A percentile compares a stretch with the other conserved stretches of the same genome.
These are phyloP conservation scores for Eucalyptus albens DNA, from an alignment of 345 rosid species.

Conservation along the genomic window DNA sequence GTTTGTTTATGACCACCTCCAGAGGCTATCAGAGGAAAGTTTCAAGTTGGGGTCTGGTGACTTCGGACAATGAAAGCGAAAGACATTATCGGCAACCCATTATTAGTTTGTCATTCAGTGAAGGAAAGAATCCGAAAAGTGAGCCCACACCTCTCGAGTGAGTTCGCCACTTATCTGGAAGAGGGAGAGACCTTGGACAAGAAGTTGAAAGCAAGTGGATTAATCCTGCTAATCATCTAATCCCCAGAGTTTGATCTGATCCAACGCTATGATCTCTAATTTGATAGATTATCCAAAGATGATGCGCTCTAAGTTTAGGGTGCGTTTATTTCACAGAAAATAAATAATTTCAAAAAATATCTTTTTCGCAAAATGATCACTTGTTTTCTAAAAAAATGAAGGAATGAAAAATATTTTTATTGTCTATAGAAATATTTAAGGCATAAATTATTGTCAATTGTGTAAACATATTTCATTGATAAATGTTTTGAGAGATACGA, in stretches of 20 bases:
- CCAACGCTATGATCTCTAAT: neutral
- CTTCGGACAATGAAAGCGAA: neutral
- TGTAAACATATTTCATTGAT: neutral
- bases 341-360: too few species aligned
- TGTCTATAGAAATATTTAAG: accelerated
- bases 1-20: neutral
- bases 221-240: neutral
- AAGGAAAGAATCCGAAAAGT: neutral
- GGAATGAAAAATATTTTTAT: accelerated
- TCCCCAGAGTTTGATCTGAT: neutral
- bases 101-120: neutral
- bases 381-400: neutral
- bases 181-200: neutral
- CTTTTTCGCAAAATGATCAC: accelerated
- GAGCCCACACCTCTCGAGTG: neutral
- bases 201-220: neutral
- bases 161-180: neutral
- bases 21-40: neutral
- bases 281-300: neutral
- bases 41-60: neutral
- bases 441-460: neutral
- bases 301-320: accelerated
- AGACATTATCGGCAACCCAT: neutral
- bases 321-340: neutral
- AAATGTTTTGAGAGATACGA: neutral